phyloP scores from a whole-genome alignment of 2,329 filamentous ascomycete species.

The Fusarium siculi region DNA sequence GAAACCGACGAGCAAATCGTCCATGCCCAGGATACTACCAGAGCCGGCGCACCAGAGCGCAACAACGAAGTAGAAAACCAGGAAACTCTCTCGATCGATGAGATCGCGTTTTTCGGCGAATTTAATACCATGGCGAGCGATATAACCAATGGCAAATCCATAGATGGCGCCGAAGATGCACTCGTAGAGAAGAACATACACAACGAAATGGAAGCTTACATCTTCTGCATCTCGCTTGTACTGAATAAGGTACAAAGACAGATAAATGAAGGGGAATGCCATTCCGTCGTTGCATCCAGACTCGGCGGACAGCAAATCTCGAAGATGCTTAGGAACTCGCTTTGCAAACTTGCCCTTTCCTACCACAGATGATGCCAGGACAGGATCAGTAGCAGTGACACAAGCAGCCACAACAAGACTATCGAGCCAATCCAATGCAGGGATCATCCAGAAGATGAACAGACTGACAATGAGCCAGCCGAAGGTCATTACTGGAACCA shows the following conservation, averaged over 20 bases:
- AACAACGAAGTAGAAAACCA: slow-evolving; percentile 98
- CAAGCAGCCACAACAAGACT: slow-evolving; percentile 89
- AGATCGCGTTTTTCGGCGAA: slow-evolving; percentile 84
- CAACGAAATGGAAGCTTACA: slow-evolving; percentile 87
- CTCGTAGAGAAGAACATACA: slow-evolving; percentile 91
- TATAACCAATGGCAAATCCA: slow-evolving; percentile 88
- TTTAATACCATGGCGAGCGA: slow-evolving; percentile 90
- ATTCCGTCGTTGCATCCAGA: slow-evolving; percentile 99
- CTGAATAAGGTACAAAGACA: slow-evolving; percentile 88
- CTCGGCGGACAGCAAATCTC: slow-evolving; percentile 93
- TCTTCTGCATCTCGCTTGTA: slow-evolving; percentile 75
- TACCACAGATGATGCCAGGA: slow-evolving; percentile 95
- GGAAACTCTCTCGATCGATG: slow-evolving; percentile 95
- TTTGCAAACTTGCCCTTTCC: slow-evolving; percentile 99
- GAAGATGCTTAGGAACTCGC: slow-evolving; percentile 94
- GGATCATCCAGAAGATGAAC: slow-evolving; percentile 92
- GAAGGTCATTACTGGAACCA: slow-evolving; percentile 96
- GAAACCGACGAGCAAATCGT: slow-evolving; percentile 95
- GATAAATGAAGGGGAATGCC: slow-evolving; percentile 98
- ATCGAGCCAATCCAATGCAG: slow-evolving; percentile 86
- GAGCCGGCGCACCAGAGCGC: slow-evolving; percentile 96
- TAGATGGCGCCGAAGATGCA: slow-evolving; percentile 93
- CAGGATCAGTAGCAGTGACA: slow-evolving; percentile 96
- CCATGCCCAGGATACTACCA: slow-evolving; percentile 88
- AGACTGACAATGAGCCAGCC: slow-evolving; percentile 94